Conservation (phyloP, 306 rosid species). For the Acacia acuminata region DNA sequence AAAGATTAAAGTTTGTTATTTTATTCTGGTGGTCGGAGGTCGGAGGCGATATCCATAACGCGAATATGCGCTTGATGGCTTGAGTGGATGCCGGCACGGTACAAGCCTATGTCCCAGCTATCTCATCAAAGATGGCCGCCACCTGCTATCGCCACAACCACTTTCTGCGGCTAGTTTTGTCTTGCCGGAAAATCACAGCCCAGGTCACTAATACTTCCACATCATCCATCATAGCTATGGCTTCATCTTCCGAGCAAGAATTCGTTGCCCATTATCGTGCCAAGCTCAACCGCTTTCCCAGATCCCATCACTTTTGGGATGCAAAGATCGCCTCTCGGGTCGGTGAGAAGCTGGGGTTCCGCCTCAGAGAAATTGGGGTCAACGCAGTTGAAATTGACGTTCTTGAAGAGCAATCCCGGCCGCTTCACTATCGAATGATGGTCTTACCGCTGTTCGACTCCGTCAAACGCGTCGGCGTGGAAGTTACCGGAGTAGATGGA, state of each 20-base stretch:
- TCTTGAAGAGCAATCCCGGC: slow-evolving; percentile 37
- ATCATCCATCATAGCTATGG: slow-evolving; percentile 53
- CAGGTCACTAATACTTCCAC: slow-evolving; percentile 42
- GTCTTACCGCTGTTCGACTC: slow-evolving; percentile 44
- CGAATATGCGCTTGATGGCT: background rate
- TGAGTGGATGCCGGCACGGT: background rate
- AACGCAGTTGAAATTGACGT: slow-evolving; percentile 38
- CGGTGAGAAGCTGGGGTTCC: slow-evolving; percentile 49
- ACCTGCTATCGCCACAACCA: slow-evolving; percentile 7
- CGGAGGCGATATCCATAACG: background rate
- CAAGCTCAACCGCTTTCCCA: slow-evolving; percentile 44
- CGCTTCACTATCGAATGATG: slow-evolving; percentile 36
- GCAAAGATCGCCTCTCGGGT: slow-evolving; percentile 49
- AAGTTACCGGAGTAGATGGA: slow-evolving; percentile 31
- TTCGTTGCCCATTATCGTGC: slow-evolving; percentile 41
- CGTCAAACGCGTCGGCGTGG: slow-evolving; percentile 40
- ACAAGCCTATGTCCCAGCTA: background rate
- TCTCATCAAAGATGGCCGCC: slow-evolving; percentile 23
- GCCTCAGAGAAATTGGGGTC: slow-evolving; percentile 44
- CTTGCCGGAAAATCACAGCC: slow-evolving; percentile 51
- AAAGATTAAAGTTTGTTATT: background rate
- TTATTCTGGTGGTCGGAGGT: background rate
- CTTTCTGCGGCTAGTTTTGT: slow-evolving; percentile 39
- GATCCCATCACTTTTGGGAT: slow-evolving; percentile 48
- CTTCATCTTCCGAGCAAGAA: slow-evolving; percentile 53